Percentiles rank a stretch among this genome's conserved stretches.
Conservation (phyloP, 1,139 yeast species). For the Chernovozyma aurita region DNA sequence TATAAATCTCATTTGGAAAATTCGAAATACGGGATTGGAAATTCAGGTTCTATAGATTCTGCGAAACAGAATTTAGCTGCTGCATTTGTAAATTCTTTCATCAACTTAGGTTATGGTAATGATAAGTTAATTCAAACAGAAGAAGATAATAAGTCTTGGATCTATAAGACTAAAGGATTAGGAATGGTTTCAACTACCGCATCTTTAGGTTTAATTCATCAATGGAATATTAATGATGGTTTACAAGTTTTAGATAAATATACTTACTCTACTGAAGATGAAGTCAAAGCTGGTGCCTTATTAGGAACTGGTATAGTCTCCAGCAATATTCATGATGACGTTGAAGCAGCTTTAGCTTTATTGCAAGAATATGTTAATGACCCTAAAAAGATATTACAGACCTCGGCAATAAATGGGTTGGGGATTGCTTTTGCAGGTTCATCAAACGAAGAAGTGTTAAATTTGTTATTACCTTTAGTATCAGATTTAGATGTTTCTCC, state of each 20-base stretch:
- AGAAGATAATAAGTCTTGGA: constrained; percentile 77
- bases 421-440: constrained; percentile 97
- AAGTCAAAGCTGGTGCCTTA: constrained; percentile 93
- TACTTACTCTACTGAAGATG: constrained; percentile 79
- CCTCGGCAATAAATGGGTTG: constrained; percentile 84
- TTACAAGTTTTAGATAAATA: constrained; percentile 86
- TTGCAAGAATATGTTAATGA: constrained; percentile 72
- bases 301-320: constrained; percentile 95
- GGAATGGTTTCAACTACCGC: constrained; percentile 97
- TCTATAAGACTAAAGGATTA: constrained; percentile 84
- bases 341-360: constrained; percentile 86
- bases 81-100: constrained; percentile 85
- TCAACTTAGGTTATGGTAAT: constrained; percentile 85
- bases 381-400: constrained; percentile 51
- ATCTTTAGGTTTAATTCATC: constrained; percentile 81
- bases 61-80: constrained; percentile 97
- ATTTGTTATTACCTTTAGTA: constrained; percentile 76
- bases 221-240: constrained; percentile 91
- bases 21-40: constrained; percentile 51
- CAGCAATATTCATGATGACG: constrained; percentile 92
- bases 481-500: constrained; percentile 73
- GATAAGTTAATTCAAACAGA: constrained; percentile 77
- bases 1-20: constrained; percentile 87
- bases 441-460: constrained; percentile 77
- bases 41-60: constrained; percentile 75